Evolutionary conservation across 2,329 filamentous ascomycete genomes (phyloP), one percentile per base, ranked within the genome.

Genomic region (Emydomyces testavorans): DNA sequence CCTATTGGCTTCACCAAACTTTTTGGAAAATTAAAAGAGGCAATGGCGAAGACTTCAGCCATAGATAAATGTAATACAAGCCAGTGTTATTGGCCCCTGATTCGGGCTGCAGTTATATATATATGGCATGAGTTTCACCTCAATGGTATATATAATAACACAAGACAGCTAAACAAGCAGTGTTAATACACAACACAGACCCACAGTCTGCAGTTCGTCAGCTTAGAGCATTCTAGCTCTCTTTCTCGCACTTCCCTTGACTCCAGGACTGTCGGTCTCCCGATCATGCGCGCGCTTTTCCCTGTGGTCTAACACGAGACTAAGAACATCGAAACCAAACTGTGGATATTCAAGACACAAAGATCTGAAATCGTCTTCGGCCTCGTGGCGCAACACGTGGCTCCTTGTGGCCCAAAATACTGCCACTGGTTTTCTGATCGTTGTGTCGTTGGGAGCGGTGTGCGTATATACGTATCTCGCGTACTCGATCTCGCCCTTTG

Each of bases 241-340:
- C 56, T 71, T 72, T 45, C 67, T 59, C 11, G 56, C 61, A 43
- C 65, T 66, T 37, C 61, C 64, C 48, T 61, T 64, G 13, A 58
- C 57, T 13, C 54, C 57, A 2, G 61, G 61, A 13, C 46, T 52
- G 35, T 67, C 65, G 2, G 52, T 52, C 23, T 69, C 65, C 42
- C 61, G 61, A 48, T 66, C 63, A 37, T 62, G 57, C 3, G 54
- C 55, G 20, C 61, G 57, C 58, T 69, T 71, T 51, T 72, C 68
- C 51, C 65, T 68, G 32, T 65, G 62, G 52, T 72, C 69, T 29
- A 72, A 56, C 20, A 71, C 63, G 24, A 71, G 58, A 20, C 79
- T 88, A 51, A 95, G 77, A 48, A 96, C 85, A 65, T 95, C 89
- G 70, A 89, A 95, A 60, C 84, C 84, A 62, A 95, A 95, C 62